Conservation (phyloP, 2,329 filamentous ascomycete species). For the Dendrostoma leiphaemia region DNA sequence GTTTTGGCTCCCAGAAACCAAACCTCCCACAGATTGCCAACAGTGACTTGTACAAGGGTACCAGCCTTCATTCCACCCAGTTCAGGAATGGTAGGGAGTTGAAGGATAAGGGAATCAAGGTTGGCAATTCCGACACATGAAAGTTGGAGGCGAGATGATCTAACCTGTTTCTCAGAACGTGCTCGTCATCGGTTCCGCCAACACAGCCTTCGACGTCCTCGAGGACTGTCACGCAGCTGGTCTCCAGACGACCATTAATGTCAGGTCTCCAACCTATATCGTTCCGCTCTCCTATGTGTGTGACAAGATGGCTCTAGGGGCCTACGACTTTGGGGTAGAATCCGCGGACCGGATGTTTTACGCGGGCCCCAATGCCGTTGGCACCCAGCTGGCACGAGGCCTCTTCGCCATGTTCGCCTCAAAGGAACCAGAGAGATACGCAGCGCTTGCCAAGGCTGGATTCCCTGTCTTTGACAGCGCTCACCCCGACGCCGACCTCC, state of each 20-base stretch:
- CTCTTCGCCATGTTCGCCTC: constrained; percentile 25
- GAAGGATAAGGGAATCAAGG: constrained; percentile 15
- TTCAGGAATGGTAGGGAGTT: constrained; percentile 38
- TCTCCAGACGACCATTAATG: too few relatives aligned
- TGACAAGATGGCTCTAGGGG: constrained; percentile 25
- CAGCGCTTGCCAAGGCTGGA: constrained; percentile 28
- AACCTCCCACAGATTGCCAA: constrained; percentile 37
- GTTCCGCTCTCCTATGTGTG: constrained; percentile 29
- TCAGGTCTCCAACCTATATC: constrained; percentile 33
- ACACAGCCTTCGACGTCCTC: constrained; percentile 39
- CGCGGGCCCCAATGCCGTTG: constrained; percentile 23
- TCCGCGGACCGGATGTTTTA: constrained; percentile 23
- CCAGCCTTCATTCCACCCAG: constrained; percentile 40
- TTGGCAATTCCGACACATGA: not conserved
- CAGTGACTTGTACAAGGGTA: constrained; percentile 38
- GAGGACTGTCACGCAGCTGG: constrained; percentile 31
- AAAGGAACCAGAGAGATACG: constrained; percentile 33
- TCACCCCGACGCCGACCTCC: constrained; percentile 24
- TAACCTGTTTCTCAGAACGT: not conserved
- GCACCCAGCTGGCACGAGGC: constrained; percentile 18
- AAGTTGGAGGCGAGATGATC: not conserved
- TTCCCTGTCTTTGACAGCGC: constrained; percentile 35
- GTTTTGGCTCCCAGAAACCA: constrained; percentile 39
- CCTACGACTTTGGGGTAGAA: constrained; percentile 27
- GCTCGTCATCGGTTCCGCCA: constrained; percentile 35